Percentiles rank a stretch among this genome's conserved stretches.
These are phyloP conservation scores for Alternaria panax DNA, from an alignment of 2,329 filamentous ascomycete species.

Conservation along the genomic window DNA sequence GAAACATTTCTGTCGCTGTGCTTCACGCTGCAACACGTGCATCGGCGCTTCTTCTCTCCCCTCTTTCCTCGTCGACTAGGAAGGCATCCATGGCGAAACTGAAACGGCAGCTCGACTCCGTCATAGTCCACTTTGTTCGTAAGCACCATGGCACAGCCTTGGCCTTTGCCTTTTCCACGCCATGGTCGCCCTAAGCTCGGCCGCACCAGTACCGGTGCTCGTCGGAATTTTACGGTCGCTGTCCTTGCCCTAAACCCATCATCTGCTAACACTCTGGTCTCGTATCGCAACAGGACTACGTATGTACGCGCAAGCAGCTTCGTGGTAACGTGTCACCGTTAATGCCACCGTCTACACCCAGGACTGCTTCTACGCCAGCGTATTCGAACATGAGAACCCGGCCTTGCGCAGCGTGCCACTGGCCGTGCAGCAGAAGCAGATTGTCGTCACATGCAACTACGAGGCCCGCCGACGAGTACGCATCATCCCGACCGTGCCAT, in stretches of 20 bases:
- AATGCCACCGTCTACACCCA: no score
- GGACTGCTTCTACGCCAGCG: conserved; percentile 94
- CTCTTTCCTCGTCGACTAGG: no score
- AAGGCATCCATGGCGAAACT: conserved; percentile 22
- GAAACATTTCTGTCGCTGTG: conserved; percentile 10
- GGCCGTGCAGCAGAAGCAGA: conserved; percentile 91
- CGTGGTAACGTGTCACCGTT: no score
- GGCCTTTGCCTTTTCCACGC: no score
- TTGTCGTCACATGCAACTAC: conserved; percentile 76
- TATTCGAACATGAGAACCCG: conserved; percentile 83
- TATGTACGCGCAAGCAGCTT: no score
- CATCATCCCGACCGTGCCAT: background rate
- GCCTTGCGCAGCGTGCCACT: conserved; percentile 75
- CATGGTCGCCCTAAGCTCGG: conserved; percentile 16
- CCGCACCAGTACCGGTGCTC: background rate
- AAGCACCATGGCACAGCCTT: conserved; percentile 32
- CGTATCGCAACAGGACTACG: conserved; percentile 42
- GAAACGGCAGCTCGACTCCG: conserved; percentile 54
- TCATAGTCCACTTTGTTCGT: conserved; percentile 81
- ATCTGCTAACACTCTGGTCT: no score
- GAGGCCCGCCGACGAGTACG: conserved; percentile 73
- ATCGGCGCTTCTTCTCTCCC: conserved; percentile 1
- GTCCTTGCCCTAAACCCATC: no score
- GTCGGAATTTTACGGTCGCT: background rate
- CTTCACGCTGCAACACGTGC: background rate